Evolutionary conservation across 345 rosid species (phyloP).

Genomic region (Citrus unshiu): DNA sequence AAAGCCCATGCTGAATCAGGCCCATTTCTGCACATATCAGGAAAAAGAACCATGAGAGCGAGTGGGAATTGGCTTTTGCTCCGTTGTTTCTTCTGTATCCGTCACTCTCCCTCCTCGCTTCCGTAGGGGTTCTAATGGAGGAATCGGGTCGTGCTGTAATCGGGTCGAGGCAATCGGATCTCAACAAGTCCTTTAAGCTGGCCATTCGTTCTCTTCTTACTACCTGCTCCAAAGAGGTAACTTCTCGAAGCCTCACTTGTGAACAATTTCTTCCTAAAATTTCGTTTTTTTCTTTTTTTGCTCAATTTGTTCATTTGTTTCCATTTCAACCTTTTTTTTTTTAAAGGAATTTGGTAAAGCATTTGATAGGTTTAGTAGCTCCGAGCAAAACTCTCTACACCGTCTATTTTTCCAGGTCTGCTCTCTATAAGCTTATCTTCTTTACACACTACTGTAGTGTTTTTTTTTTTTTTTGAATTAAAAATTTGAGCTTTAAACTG

Average conservation of each 20-base stretch:
- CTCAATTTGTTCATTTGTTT: neutral
- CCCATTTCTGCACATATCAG: neutral
- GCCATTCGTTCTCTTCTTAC: constrained; percentile 61
- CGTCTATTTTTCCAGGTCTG: constrained; percentile 53
- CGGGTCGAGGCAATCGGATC: constrained; percentile 40
- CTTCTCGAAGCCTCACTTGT: too few species aligned
- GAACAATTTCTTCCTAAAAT: neutral
- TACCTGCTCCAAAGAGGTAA: constrained; percentile 54
- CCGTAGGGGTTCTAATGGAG: constrained; percentile 9
- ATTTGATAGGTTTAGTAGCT: constrained; percentile 42
- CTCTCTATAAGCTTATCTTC: neutral
- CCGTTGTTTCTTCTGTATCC: neutral
- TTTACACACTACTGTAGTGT: neutral
- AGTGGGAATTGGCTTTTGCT: neutral
- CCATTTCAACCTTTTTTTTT: neutral
- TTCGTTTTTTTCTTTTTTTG: neutral
- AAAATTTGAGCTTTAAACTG: neutral
- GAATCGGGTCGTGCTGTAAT: constrained; percentile 11
- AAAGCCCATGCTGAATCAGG: neutral
- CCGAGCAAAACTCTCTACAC: constrained; percentile 50
- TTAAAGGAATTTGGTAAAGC: constrained; percentile 41
- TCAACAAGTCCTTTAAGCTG: constrained; percentile 51
- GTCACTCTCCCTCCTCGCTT: neutral
- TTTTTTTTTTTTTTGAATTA: neutral
- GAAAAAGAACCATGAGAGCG: neutral